Conservation (phyloP, 108 stramenopile genomes). For the Ochromonas danica region DNA sequence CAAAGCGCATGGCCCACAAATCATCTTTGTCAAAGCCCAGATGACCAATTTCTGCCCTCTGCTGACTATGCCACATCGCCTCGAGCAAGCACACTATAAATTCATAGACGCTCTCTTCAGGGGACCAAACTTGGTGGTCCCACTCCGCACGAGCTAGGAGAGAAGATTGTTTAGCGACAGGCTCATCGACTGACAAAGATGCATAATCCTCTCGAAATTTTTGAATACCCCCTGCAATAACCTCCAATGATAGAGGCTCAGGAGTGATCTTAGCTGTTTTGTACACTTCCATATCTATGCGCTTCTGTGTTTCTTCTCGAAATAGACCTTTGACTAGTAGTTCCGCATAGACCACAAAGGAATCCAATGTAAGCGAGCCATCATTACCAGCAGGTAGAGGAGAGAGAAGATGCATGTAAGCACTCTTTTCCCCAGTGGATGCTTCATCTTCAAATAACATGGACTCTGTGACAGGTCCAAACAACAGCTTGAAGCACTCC, state of each 20-base stretch:
- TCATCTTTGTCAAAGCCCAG: conserved; percentile 86
- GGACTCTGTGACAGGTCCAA: conserved; percentile 71
- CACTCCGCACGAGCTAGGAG: conserved; percentile 30
- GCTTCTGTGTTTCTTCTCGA: conserved; percentile 42
- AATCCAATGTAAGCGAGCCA: conserved; percentile 58
- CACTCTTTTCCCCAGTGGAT: conserved; percentile 19
- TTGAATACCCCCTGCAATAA: neutral
- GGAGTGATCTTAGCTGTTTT: conserved; percentile 48
- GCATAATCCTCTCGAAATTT: neutral
- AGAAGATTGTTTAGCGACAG: too few relatives aligned
- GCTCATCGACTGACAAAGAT: too few relatives aligned
- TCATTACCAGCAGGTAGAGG: conserved; percentile 69
- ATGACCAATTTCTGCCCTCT: conserved; percentile 54
- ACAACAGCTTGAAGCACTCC: conserved; percentile 92
- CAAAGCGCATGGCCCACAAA: conserved; percentile 84
- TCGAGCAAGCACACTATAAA: conserved; percentile 43
- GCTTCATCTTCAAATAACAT: conserved; percentile 77
- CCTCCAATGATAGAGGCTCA: conserved; percentile 19
- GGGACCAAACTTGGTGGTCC: conserved; percentile 43
- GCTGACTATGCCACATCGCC: too few relatives aligned
- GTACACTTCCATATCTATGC: conserved; percentile 48
- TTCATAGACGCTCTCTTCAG: conserved; percentile 38
- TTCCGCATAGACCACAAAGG: conserved; percentile 23
- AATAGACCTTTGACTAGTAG: conserved; percentile 45
- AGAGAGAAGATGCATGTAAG: conserved; percentile 60